Percentiles rank a stretch among this genome's conserved stretches.
Evolutionary conservation across 371 early-diverging fungal species (phyloP).

Genomic region (Rhizomucor pusillus): DNA sequence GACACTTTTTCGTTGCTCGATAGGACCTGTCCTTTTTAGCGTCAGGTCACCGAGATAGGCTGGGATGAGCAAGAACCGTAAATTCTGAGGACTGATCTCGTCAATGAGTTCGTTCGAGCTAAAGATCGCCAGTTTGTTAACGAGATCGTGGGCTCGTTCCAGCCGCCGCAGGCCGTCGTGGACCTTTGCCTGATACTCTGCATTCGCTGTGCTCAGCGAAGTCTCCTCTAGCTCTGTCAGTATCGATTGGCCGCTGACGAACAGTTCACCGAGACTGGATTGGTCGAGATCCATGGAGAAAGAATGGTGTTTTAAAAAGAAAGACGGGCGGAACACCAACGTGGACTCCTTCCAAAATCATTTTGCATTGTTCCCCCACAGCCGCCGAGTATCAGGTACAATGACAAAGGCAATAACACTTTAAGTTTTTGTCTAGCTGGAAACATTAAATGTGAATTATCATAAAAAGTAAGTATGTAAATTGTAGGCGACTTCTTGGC

Average conservation of each 20-base stretch:
- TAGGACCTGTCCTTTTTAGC: slow-evolving; percentile 45
- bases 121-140: slow-evolving; percentile 69
- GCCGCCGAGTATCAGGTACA: no score
- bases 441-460: no score
- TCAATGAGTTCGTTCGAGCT: slow-evolving; percentile 86
- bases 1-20: slow-evolving; percentile 38
- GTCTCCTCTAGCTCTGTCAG: slow-evolving; percentile 43
- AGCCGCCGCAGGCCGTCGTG: slow-evolving; percentile 42
- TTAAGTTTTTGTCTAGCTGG: no score
- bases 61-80: slow-evolving; percentile 73
- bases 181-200: slow-evolving; percentile 52
- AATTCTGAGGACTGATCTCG: slow-evolving; percentile 81
- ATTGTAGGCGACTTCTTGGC: not conserved
- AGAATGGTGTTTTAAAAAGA: no score
- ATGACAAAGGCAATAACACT: no score
- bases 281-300: no score
- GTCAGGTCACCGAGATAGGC: slow-evolving; percentile 75
- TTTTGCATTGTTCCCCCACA: no score
- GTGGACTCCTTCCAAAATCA: no score
- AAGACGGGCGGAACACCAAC: no score
- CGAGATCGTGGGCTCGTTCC: slow-evolving; percentile 45
- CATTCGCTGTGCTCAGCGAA: slow-evolving; percentile 38
- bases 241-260: slow-evolving; percentile 22
- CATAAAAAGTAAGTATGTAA: not conserved
- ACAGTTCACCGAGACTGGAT: slow-evolving; percentile 41